These are phyloP conservation scores for Closterium sp. DNA, from an alignment of 139 green algal species.

Conservation along the genomic window DNA sequence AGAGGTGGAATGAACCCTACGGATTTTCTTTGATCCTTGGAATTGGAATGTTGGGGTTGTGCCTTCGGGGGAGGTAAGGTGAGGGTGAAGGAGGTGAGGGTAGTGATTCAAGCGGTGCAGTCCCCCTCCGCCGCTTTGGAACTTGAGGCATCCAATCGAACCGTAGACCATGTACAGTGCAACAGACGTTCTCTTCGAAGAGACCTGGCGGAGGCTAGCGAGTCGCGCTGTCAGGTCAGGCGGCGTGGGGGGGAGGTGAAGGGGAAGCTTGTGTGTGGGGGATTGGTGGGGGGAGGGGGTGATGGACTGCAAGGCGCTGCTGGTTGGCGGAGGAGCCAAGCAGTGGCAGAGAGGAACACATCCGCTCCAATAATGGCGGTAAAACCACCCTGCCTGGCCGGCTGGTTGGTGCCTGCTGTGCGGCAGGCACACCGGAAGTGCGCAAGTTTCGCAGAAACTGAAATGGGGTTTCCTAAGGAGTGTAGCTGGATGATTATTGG, in stretches of 20 bases:
- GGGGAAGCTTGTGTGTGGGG: too few species aligned
- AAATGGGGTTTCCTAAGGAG: too few species aligned
- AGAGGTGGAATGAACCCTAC: not conserved
- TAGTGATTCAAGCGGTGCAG: not conserved
- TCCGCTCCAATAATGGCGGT: not conserved
- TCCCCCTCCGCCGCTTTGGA: too few species aligned
- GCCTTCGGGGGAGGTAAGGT: not conserved
- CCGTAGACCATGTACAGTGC: too few species aligned
- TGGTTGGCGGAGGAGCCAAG: too few species aligned
- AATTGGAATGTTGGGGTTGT: not conserved
- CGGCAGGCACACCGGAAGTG: not conserved
- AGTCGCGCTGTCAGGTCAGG: not conserved
- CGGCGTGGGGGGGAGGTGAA: not conserved
- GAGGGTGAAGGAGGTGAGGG: not conserved
- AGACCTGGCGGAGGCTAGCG: too few species aligned
- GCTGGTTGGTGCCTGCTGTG: too few species aligned
- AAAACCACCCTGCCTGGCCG: not conserved
- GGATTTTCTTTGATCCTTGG: not conserved
- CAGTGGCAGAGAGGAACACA: not conserved
- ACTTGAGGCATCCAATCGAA: too few species aligned
- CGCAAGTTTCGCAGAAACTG: not conserved
- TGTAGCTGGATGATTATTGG: not conserved
- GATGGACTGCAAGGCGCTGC: not conserved
- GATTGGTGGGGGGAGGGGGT: not conserved
- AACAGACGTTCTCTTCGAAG: too few species aligned